A percentile compares a stretch with the other conserved stretches of the same genome.
phyloP scores from a whole-genome alignment of 2,329 filamentous ascomycete species.

The Penicillium sp. region DNA sequence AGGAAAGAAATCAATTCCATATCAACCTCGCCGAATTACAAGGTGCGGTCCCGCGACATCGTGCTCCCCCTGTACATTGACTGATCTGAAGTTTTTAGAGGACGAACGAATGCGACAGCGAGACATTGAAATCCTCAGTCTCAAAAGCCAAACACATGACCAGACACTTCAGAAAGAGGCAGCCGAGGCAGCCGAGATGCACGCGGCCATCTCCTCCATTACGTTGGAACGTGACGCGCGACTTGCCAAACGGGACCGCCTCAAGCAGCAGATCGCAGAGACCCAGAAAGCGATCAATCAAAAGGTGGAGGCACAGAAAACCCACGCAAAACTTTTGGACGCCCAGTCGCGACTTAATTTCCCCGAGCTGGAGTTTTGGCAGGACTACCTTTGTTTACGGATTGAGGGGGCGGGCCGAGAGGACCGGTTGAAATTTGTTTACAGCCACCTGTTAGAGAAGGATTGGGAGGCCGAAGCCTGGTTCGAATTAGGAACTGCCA shows the following conservation, averaged over 20 bases:
- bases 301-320: conserved; percentile 46
- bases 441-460: conserved; percentile 79
- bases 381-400: conserved; percentile 79
- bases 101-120: conserved; percentile 86
- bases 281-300: conserved; percentile 48
- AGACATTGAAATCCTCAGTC: conserved; percentile 73
- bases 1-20: conserved; percentile 91
- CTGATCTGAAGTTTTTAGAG: conserved; percentile 55
- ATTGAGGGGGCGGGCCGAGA: conserved; percentile 86
- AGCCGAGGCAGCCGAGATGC: conserved; percentile 63
- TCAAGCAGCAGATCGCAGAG: conserved; percentile 56
- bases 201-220: conserved; percentile 57
- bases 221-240: conserved; percentile 56
- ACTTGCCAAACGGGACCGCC: conserved; percentile 53
- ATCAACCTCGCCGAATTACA: conserved; percentile 86
- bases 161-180: conserved; percentile 59
- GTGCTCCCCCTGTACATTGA: neutral
- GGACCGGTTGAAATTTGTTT: conserved; percentile 87
- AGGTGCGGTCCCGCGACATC: conserved; percentile 54
- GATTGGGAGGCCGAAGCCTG: conserved; percentile 87
- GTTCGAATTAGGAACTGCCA: conserved; percentile 84
- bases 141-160: conserved; percentile 56
- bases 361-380: conserved; percentile 95
- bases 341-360: conserved; percentile 84
- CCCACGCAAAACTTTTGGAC: conserved; percentile 68